phyloP scores from a whole-genome alignment of 2,329 filamentous ascomycete species.

The Tolypocladium endophyticum region DNA sequence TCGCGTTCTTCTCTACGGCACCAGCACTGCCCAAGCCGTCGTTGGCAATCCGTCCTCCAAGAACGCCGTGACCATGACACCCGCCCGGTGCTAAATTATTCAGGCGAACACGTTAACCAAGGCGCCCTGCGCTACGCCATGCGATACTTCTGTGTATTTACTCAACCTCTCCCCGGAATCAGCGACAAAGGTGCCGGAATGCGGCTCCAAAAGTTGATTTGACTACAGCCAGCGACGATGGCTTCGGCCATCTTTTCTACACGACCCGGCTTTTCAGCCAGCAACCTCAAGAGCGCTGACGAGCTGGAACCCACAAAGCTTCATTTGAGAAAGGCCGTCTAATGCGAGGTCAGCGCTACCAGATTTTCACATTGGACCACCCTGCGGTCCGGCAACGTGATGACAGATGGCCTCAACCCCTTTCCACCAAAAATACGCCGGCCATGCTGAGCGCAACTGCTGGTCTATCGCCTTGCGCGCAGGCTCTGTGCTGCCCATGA shows the following conservation, averaged over 20 bases:
- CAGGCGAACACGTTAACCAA: constrained; percentile 22
- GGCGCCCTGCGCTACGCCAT: constrained; percentile 17
- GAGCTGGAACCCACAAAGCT: constrained; percentile 13
- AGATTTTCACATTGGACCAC: constrained; percentile 35
- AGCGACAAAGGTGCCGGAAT: constrained; percentile 17
- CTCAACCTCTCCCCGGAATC: constrained; percentile 22
- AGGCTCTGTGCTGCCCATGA: constrained; percentile 27
- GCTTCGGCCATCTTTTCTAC: constrained; percentile 25
- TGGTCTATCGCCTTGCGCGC: constrained; percentile 24
- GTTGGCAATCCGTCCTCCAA: constrained; percentile 18
- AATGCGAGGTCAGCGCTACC: constrained; percentile 22
- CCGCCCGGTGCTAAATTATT: constrained; percentile 18
- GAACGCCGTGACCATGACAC: constrained; percentile 16
- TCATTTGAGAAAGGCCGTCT: constrained; percentile 30
- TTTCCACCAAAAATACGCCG: constrained; percentile 26
- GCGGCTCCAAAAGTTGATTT: constrained; percentile 18
- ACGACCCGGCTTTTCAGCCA: constrained; percentile 20
- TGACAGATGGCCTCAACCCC: constrained; percentile 37
- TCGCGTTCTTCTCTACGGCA: constrained; percentile 18
- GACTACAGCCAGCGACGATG: constrained; percentile 24
- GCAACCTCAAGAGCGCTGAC: constrained; percentile 16
- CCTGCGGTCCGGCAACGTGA: constrained; percentile 39
- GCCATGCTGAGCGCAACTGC: constrained; percentile 24
- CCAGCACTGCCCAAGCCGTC: constrained; percentile 21
- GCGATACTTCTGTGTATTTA: constrained; percentile 18